Percentiles rank a stretch among this genome's conserved stretches.
These are phyloP conservation scores for Blastocladiella britannica DNA, from an alignment of 192 early-diverging fungal species.

Conservation along the genomic window DNA sequence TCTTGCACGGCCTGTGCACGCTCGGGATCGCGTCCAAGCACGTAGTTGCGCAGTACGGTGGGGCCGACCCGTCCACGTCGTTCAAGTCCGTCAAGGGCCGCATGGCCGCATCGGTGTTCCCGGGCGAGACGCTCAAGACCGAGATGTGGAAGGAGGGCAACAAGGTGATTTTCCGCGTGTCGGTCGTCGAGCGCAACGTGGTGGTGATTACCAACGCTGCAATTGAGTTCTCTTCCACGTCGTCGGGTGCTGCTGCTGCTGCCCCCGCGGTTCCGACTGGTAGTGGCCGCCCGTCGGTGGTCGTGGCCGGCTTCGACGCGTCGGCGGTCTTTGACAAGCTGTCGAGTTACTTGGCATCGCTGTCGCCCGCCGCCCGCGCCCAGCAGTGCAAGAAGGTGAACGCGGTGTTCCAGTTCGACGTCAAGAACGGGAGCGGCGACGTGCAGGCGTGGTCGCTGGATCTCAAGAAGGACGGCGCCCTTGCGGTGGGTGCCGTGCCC, in stretches of 20 bases:
- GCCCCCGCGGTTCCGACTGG: slow-evolving; percentile 9
- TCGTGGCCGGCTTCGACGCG: slow-evolving; percentile 49
- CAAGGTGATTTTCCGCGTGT: slow-evolving; percentile 84
- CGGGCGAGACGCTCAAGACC: slow-evolving; percentile 93
- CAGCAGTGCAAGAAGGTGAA: slow-evolving; percentile 52
- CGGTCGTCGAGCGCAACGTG: slow-evolving; percentile 77
- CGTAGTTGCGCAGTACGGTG: slow-evolving; percentile 55
- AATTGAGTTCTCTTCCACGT: slow-evolving; percentile 27
- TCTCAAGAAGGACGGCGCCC: slow-evolving; percentile 48
- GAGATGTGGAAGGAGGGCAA: slow-evolving; percentile 72
- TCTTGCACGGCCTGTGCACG: slow-evolving; percentile 87
- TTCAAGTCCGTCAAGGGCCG: slow-evolving; percentile 74
- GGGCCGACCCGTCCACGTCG: slow-evolving; percentile 39
- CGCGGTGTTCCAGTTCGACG: slow-evolving; percentile 69
- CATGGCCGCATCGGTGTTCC: slow-evolving; percentile 71
- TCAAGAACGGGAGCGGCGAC: slow-evolving; percentile 49
- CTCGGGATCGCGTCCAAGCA: slow-evolving; percentile 85
- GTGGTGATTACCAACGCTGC: slow-evolving; percentile 83
- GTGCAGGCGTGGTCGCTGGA: slow-evolving; percentile 64
- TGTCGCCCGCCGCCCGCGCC: slow-evolving; percentile 38
- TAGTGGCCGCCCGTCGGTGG: slow-evolving; percentile 16
- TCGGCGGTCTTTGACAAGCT: slow-evolving; percentile 54
- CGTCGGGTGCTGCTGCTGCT: slow-evolving; percentile 11
- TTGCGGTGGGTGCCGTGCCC: slow-evolving; percentile 32
- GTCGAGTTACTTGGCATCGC: slow-evolving; percentile 26